These are phyloP conservation scores for Alternaria sp. DNA, from an alignment of 2,329 filamentous ascomycete species.

Conservation along the genomic window DNA sequence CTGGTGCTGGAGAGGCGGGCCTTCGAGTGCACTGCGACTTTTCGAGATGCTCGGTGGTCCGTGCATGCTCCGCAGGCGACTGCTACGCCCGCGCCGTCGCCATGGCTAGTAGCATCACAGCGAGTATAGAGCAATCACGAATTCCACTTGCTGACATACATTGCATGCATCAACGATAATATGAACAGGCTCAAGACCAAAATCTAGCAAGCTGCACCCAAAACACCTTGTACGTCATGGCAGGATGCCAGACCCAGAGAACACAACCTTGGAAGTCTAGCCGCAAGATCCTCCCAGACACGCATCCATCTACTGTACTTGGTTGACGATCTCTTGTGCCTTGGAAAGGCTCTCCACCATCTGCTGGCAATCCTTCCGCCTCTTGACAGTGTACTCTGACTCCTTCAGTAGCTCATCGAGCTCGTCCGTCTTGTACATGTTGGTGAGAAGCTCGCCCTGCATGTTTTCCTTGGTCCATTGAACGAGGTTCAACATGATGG, in stretches of 20 bases:
- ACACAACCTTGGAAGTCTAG: slow-evolving; percentile 16
- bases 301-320: slow-evolving; percentile 55
- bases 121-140: background rate
- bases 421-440: slow-evolving; percentile 92
- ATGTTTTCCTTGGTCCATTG: slow-evolving; percentile 98
- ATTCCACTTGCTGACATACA: background rate
- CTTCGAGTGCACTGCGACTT: slow-evolving; percentile 30
- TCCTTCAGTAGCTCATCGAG: slow-evolving; percentile 96
- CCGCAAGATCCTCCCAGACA: slow-evolving; percentile 3
- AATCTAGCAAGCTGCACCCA: slow-evolving; percentile 22
- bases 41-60: slow-evolving; percentile 29
- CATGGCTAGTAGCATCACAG: background rate
- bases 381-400: slow-evolving; percentile 92
- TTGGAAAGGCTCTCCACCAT: slow-evolving; percentile 94
- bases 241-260: slow-evolving; percentile 25
- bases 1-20: slow-evolving; percentile 20
- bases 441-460: slow-evolving; percentile 94
- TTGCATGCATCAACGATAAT: slow-evolving; percentile 13
- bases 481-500: slow-evolving; percentile 96
- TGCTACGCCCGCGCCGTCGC: background rate
- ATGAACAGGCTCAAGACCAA: slow-evolving; percentile 20
- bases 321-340: slow-evolving; percentile 94
- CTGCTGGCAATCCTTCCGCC: slow-evolving; percentile 97
- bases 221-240: slow-evolving; percentile 22
- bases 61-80: slow-evolving; percentile 9